Evolutionary conservation across 441 rosid genomes (phyloP).

Genomic region (Jatropha multifida): DNA sequence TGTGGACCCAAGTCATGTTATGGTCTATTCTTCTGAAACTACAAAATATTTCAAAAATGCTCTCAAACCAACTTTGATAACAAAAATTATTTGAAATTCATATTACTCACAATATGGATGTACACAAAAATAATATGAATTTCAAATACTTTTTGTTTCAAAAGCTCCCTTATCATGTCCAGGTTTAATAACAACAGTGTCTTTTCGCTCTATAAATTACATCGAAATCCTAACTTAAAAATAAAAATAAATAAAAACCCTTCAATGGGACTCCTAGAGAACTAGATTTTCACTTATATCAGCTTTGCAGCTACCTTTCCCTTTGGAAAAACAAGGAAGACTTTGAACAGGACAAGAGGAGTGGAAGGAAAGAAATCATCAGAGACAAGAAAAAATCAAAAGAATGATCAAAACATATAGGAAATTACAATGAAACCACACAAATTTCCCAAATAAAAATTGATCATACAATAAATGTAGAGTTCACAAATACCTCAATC

Average conservation of each 20-base stretch:
- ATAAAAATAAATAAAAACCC: neutral
- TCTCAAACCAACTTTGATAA: neutral
- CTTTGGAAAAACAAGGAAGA: neutral
- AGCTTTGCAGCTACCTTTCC: neutral
- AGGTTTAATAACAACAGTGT: neutral
- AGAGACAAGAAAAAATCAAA: neutral
- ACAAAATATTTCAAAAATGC: neutral
- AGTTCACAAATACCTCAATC: slow-evolving; percentile 44
- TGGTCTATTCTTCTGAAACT: neutral
- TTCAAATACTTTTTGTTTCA: neutral
- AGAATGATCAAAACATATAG: neutral
- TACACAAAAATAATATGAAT: neutral
- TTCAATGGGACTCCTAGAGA: neutral
- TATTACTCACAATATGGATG: neutral
- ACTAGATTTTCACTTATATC: neutral
- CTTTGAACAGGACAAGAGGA: neutral
- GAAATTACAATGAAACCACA: neutral
- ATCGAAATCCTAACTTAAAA: no score
- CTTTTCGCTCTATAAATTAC: neutral
- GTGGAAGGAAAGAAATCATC: neutral
- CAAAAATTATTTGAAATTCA: neutral
- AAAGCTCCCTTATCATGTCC: neutral
- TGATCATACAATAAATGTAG: neutral
- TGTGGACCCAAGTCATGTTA: neutral
- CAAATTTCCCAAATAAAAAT: neutral